phyloP scores from a whole-genome alignment of 1,284 basidiomycete species.

The Irpex sp. region DNA sequence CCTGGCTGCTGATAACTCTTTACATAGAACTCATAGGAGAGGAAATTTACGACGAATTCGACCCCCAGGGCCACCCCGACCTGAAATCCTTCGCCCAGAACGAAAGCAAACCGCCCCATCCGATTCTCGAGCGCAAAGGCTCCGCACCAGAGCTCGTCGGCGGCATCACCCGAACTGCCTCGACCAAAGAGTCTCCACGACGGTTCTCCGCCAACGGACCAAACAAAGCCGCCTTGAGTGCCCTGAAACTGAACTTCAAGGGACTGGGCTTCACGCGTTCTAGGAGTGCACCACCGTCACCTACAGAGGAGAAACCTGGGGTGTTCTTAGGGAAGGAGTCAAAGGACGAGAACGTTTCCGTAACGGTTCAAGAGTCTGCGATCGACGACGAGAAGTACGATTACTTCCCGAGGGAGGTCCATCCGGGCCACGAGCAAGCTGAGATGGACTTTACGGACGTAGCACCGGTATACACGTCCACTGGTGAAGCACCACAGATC shows the following conservation, averaged over 20 bases:
- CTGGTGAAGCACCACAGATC: not conserved
- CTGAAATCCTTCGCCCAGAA: slow-evolving; percentile 49
- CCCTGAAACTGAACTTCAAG: slow-evolving; percentile 22
- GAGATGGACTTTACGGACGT: not conserved
- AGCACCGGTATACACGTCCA: not conserved
- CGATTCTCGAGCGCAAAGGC: slow-evolving; percentile 24
- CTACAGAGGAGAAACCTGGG: slow-evolving; percentile 5
- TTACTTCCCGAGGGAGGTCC: not conserved
- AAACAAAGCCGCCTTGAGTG: slow-evolving; percentile 40
- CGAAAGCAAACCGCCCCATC: slow-evolving; percentile 20
- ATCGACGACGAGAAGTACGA: not conserved
- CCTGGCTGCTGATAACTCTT: not conserved
- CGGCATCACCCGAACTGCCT: not conserved
- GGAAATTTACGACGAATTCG: slow-evolving; percentile 89
- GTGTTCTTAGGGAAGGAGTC: not conserved
- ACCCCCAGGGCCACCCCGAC: slow-evolving; percentile 54
- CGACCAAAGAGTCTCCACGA: slow-evolving; percentile 15
- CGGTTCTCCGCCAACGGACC: slow-evolving; percentile 24
- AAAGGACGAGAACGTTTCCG: not conserved
- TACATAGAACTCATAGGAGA: slow-evolving; percentile 78
- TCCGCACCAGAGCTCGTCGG: slow-evolving; percentile 10
- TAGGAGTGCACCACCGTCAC: slow-evolving; percentile 25
- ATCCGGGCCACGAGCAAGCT: not conserved
- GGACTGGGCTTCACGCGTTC: slow-evolving; percentile 32
- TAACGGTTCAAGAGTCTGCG: not conserved